These are phyloP conservation scores for Pelargonium myrrhifolium DNA, from an alignment of 441 rosid genomes.

Conservation along the genomic window DNA sequence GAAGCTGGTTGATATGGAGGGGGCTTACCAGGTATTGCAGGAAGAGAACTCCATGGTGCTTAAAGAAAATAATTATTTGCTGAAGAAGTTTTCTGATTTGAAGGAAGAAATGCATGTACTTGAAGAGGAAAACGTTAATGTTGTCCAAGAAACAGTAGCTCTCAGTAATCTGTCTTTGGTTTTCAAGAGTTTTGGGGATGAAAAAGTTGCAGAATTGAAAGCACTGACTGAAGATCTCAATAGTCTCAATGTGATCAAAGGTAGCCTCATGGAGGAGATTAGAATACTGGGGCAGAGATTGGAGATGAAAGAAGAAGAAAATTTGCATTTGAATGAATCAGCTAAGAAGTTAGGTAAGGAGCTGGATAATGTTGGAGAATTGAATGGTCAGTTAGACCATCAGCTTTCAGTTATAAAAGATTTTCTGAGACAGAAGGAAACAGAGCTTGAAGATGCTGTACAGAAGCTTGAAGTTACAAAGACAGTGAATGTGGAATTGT, in stretches of 20 bases:
- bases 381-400: conserved; percentile 49
- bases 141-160: conserved; percentile 48
- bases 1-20: conserved; percentile 41
- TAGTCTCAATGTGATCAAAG: conserved; percentile 27
- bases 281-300: conserved; percentile 43
- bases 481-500: conserved; percentile 39
- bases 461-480: conserved; percentile 50
- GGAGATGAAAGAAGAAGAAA: conserved; percentile 46
- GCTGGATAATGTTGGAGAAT: conserved; percentile 41
- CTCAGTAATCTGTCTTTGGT: conserved; percentile 42
- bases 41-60: conserved; percentile 40
- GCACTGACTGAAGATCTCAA: conserved; percentile 37
- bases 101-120: conserved; percentile 41
- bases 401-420: conserved; percentile 43
- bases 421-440: conserved; percentile 45
- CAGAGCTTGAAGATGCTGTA: conserved; percentile 54
- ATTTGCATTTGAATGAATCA: conserved; percentile 34
- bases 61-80: conserved; percentile 43
- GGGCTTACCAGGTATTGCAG: conserved; percentile 39
- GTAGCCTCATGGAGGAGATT: conserved; percentile 40
- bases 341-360: conserved; percentile 50
- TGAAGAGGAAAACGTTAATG: conserved; percentile 51
- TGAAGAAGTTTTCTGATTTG: conserved; percentile 37
- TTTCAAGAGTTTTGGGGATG: conserved; percentile 47
- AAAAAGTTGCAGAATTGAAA: conserved; percentile 53